Conservation (phyloP, 1,284 basidiomycete species). For the Amylostereum areolatum region DNA sequence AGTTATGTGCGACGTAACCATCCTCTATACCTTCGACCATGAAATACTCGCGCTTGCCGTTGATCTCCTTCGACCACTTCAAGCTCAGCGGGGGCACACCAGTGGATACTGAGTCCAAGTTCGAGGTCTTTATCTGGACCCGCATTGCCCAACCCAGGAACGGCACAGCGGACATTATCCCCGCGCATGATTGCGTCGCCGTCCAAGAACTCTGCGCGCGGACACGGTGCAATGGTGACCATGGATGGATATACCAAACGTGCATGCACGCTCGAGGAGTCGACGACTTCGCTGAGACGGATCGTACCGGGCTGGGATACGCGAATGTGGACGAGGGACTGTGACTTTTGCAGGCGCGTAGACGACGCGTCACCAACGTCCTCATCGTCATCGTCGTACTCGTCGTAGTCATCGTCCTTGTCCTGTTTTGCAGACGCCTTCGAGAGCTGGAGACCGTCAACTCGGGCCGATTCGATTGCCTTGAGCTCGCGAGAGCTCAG, state of each 20-base stretch:
- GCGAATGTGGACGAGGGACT: constrained; percentile 68
- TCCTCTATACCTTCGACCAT: constrained; percentile 82
- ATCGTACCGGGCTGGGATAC: constrained; percentile 68
- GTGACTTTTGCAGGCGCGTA: constrained; percentile 56
- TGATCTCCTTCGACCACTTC: constrained; percentile 66
- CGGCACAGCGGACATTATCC: constrained; percentile 57
- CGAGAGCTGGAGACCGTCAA: constrained; percentile 43
- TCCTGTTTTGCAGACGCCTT: constrained; percentile 28
- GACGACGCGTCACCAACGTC: constrained; percentile 25
- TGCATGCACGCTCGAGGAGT: constrained; percentile 61
- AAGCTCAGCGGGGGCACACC: constrained; percentile 79
- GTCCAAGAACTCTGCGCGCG: constrained; percentile 61
- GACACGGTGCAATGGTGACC: constrained; percentile 79
- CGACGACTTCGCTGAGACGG: constrained; percentile 66
- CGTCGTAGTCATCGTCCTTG: constrained; percentile 45
- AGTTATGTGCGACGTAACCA: constrained; percentile 25
- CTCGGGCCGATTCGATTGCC: constrained; percentile 52
- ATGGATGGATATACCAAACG: constrained; percentile 63
- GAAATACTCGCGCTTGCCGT: constrained; percentile 60
- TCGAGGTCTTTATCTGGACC: constrained; percentile 62
- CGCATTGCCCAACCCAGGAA: constrained; percentile 24
- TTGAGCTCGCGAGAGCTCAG: constrained; percentile 44
- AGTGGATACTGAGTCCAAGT: constrained; percentile 60
- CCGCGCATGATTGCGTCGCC: constrained; percentile 32
- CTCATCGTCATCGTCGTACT: constrained; percentile 51